Conservation (phyloP, 257 asterid genomes). For the Vinca minor region DNA sequence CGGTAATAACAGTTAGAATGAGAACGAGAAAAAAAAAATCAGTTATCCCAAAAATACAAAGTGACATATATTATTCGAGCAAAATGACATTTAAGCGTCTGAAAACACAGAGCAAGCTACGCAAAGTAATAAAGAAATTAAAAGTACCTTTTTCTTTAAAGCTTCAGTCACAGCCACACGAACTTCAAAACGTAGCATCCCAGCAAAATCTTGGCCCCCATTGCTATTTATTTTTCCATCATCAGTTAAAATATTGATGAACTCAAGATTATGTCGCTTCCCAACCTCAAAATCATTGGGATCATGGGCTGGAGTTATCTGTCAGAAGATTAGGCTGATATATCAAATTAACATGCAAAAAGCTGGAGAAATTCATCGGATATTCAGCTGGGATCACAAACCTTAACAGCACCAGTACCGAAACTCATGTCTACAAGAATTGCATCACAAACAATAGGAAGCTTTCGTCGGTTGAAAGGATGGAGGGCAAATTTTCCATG, state of each 20-base stretch:
- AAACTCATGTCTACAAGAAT: conserved; percentile 76
- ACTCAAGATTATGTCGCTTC: conserved; percentile 78
- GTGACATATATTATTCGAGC: background rate
- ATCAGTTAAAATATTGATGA: conserved; percentile 79
- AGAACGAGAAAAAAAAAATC: background rate
- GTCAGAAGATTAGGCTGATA: conserved; percentile 20
- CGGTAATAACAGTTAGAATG: background rate
- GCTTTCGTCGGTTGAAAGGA: conserved; percentile 82
- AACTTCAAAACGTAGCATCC: conserved; percentile 82
- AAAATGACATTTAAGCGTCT: background rate
- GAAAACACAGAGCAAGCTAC: background rate
- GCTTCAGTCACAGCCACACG: conserved; percentile 73
- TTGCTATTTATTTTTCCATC: conserved; percentile 87
- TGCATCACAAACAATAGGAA: conserved; percentile 81
- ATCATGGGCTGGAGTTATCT: conserved; percentile 97
- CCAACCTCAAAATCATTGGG: conserved; percentile 97
- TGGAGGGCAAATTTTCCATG: conserved; percentile 80
- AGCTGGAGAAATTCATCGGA: conserved; percentile 1
- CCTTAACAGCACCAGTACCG: conserved; percentile 99
- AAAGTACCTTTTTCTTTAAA: conserved; percentile 36
- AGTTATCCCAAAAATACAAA: background rate
- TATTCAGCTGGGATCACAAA: conserved; percentile 13
- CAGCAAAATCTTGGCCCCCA: conserved; percentile 65
- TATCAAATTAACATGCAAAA: conserved; percentile 18
- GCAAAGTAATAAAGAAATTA: conserved; percentile 1